Percentiles rank a stretch among this genome's conserved stretches.
Conservation (phyloP, 495 filamentous ascomycete species). For the Penicillium malachiteum region DNA sequence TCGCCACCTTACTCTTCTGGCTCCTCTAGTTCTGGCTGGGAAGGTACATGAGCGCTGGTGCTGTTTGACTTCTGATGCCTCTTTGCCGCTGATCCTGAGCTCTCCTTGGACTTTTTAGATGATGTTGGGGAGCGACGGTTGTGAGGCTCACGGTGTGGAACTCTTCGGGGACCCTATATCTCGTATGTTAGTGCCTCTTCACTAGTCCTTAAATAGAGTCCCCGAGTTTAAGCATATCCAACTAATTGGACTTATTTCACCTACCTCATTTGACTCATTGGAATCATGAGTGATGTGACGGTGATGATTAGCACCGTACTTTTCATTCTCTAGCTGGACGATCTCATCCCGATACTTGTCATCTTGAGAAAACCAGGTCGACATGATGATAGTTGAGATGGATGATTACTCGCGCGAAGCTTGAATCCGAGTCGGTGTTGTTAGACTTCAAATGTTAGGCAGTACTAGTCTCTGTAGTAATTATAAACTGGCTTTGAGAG, state of each 20-base stretch:
- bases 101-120: slow-evolving; percentile 12
- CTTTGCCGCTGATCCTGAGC: slow-evolving; percentile 20
- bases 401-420: not conserved
- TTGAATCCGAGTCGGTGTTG: too few species aligned
- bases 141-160: slow-evolving; percentile 1
- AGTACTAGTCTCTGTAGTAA: not conserved
- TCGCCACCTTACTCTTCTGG: not conserved
- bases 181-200: not conserved
- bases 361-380: slow-evolving; percentile 7
- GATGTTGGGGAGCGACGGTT: slow-evolving; percentile 18
- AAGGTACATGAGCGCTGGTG: not conserved
- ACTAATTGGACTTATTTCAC: not conserved
- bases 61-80: slow-evolving; percentile 9
- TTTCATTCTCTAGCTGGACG: slow-evolving; percentile 11
- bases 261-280: not conserved
- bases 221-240: not conserved
- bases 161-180: not conserved
- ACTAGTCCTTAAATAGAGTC: too few species aligned
- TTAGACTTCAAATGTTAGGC: too few species aligned
- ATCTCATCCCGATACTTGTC: slow-evolving; percentile 7
- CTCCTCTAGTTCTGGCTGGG: not conserved
- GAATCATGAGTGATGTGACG: slow-evolving; percentile 3
- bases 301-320: slow-evolving; percentile 1
- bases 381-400: not conserved
- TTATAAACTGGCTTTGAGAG: not conserved